Conservation (phyloP, 768 basidiomycete genomes). For the Leucosporidium yakuticum region DNA sequence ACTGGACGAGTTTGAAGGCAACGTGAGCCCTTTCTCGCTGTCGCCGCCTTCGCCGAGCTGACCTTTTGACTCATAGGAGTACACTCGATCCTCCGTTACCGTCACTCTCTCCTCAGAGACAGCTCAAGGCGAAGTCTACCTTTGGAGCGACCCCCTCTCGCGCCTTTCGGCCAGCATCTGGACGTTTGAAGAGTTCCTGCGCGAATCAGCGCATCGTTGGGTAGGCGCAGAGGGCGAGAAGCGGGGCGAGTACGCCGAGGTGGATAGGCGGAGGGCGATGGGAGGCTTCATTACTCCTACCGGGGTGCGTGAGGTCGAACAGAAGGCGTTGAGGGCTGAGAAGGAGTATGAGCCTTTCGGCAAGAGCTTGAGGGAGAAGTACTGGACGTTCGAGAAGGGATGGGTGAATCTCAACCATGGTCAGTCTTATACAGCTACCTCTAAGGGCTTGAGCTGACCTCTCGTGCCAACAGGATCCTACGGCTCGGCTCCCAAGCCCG, state of each 20-base stretch:
- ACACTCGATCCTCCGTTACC: slow-evolving; percentile 55
- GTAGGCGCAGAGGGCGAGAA: slow-evolving; percentile 47
- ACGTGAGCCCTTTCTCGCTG: slow-evolving; percentile 42
- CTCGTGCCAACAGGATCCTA: slow-evolving; percentile 16
- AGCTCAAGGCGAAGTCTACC: slow-evolving; percentile 63
- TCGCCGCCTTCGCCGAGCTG: background rate
- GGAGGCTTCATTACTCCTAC: slow-evolving; percentile 37
- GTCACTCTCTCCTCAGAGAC: slow-evolving; percentile 47
- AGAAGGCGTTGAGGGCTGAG: background rate
- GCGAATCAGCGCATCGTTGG: slow-evolving; percentile 73
- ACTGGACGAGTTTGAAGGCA: slow-evolving; percentile 77
- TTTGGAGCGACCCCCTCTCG: slow-evolving; percentile 51
- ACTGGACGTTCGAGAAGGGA: slow-evolving; percentile 24
- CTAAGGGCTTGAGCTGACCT: background rate
- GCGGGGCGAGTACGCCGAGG: slow-evolving; percentile 50
- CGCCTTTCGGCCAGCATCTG: slow-evolving; percentile 60
- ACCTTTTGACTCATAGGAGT: slow-evolving; percentile 56
- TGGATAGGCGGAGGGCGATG: slow-evolving; percentile 52
- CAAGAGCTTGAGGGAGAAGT: slow-evolving; percentile 21
- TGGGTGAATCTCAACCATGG: slow-evolving; percentile 36
- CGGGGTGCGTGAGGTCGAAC: background rate
- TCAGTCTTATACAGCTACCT: background rate
- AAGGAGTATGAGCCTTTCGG: slow-evolving; percentile 16
- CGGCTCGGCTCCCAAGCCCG: slow-evolving; percentile 26
- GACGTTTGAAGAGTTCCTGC: slow-evolving; percentile 75